phyloP scores from a whole-genome alignment of 1,139 yeast species.

The Debaryomyces fabryi region DNA sequence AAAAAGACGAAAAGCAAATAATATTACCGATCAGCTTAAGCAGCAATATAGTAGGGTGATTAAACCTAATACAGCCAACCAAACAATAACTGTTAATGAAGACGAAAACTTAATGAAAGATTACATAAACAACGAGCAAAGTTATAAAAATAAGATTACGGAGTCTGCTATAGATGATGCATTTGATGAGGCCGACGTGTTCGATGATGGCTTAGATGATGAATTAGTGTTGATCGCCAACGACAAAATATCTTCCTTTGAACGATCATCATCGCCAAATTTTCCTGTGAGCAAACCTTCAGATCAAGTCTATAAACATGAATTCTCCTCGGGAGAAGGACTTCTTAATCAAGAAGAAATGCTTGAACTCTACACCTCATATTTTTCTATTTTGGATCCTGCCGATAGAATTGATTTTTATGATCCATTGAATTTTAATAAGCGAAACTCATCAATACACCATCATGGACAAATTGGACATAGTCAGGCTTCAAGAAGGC shows the following conservation, averaged over 20 bases:
- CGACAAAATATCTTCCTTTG: slow-evolving; percentile 4
- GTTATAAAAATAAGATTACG: not conserved
- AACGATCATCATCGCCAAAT: slow-evolving; percentile 2
- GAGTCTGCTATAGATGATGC: slow-evolving; percentile 14
- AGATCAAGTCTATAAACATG: slow-evolving; percentile 12
- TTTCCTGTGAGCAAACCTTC: slow-evolving; percentile 2
- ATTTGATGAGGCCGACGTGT: slow-evolving; percentile 21
- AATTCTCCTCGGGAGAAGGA: slow-evolving; percentile 27
- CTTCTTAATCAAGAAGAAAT: slow-evolving; percentile 30
- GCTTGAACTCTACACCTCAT: slow-evolving; percentile 39
- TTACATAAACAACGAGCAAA: not conserved
- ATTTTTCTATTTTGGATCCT: slow-evolving; percentile 28
- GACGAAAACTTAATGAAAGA: not conserved
- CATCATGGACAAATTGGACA: slow-evolving; percentile 20
- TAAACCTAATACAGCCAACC: slow-evolving; percentile 1
- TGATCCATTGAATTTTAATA: slow-evolving; percentile 23
- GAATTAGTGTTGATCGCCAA: slow-evolving; percentile 14
- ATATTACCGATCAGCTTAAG: slow-evolving; percentile 20
- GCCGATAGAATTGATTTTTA: slow-evolving; percentile 20
- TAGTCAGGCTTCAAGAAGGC: slow-evolving; percentile 16
- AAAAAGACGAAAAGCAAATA: slow-evolving; percentile 15
- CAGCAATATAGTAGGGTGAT: slow-evolving; percentile 10
- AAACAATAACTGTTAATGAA: slow-evolving; percentile 9
- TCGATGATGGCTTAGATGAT: slow-evolving; percentile 35
- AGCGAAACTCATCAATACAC: not conserved